Base-by-base conservation (phyloP, 176 grass and related monocot genomes). In the Ensete ventricosum region DNA sequence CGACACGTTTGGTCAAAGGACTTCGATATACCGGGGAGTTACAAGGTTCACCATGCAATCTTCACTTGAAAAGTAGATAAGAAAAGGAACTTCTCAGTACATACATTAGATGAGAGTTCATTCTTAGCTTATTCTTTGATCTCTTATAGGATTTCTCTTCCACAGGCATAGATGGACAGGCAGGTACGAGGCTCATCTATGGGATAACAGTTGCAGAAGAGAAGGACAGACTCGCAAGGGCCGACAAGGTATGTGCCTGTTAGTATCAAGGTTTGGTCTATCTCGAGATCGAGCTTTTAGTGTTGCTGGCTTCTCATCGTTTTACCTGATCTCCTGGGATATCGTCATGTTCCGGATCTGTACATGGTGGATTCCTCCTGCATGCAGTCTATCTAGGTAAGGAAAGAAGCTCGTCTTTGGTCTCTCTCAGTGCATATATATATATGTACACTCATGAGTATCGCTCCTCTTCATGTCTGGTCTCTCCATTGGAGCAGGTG, bases 131-230 rank as follows among this genome's bases (percentile, higher is more conserved):
- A 43, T 43, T 3, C 34, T 6, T 43, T 43, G 34, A 43, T 43
- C 34, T 43, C 34, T 43, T 43, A 34, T 34, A 43, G 4, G 4
- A 43, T 43, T 43, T 43, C 34, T 81, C 10, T 63, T 1, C 21
- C n/a, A 82, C 68, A 93, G 90, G 65, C 90, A 93, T 67, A 89
- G 90, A 52, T 93, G 90, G 90, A 92, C 90, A 48, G 90, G 90
- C 69, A 81, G 90, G 26, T 93, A 93, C 55, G 87, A 93, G 43
- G 90, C 90, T 0, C 90, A 93, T 85, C 85, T 93, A 43, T 93
- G 90, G 90, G 90, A 93, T 62, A 93, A 89, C 76, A 89, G 87
- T 65, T 94, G 87, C 82, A 85, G 91, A 84, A 88, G 87, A 77
- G 87, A 88, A 84, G 87, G 91, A 17, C 91, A 94, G 58, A 94